Base-by-base conservation (phyloP, 306 rosid species). In the peach (Prunus persica) region DNA sequence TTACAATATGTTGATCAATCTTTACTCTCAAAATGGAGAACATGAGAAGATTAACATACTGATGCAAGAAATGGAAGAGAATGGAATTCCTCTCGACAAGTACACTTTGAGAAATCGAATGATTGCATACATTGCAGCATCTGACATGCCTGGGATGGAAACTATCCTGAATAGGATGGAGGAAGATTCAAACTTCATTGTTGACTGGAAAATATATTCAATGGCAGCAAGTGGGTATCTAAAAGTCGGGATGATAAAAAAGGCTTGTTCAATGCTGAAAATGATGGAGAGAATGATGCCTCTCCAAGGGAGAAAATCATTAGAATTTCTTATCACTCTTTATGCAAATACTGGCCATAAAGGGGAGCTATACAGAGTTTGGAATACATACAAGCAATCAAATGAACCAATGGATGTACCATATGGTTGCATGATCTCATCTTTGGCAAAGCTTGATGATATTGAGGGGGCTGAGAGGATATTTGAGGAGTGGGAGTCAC, bases 401-500 rank as follows among this genome's bases (percentile, higher is more conserved):
- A 38, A n/a, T 20, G 55, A 34, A 27, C 51, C 11, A 41, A 72
- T 61, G 30, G 73, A 56, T 50, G 73, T 32, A 7, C 74, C 79
- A 58, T 83, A 79, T 72, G 72, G 73, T 46, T 64, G 80, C 80
- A 79, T 83, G 87, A 79, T 83, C 41, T 32, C 78, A 79, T 76
- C 76, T 52, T 76, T 83, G 34, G 65, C 72, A 20, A 83, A 76
- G 72, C 68, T 83, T 38, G 79, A 76, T 76, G 87, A 83, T 75
- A 60, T 83, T 18, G 78, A 76, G 73, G 81, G 81, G 65, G 84
- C 87, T 11, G 84, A 83, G 67, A 76, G 57, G 68, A 76, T 83
- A 4, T 83, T 71, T 46, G 41, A 79, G 76, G 87, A 83, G 61
- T 83, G 87, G 87, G 87, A 83, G 71, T 72, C 84, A 12, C 28